These are phyloP conservation scores for Nepenthes gracilis DNA, from an alignment of 148 eudicot species.

Conservation along the genomic window DNA sequence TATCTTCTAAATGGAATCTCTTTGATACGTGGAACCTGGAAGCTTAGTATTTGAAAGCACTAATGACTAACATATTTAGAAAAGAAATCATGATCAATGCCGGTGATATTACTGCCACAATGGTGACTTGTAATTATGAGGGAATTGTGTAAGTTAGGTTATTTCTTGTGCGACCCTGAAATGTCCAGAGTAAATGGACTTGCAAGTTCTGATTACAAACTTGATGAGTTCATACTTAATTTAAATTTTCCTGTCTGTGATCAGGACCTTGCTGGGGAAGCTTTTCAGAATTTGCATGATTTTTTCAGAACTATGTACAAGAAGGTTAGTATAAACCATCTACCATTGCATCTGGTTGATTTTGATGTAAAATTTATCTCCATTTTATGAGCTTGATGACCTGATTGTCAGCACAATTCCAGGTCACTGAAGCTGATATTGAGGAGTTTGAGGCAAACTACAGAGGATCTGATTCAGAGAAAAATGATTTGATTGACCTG, in stretches of 20 bases:
- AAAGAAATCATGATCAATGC: too few relatives aligned
- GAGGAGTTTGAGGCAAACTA: conserved; percentile 97
- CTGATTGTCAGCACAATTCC: conserved; percentile 1
- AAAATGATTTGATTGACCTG: conserved; percentile 65
- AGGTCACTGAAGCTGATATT: conserved; percentile 90
- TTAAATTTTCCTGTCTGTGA: not conserved
- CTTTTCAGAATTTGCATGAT: conserved; percentile 48
- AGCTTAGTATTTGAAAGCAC: not conserved
- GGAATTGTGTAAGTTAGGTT: too few relatives aligned
- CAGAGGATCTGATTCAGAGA: conserved; percentile 93
- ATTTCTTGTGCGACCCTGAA: too few relatives aligned
- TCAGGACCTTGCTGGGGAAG: conserved; percentile 84
- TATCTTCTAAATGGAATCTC: too few relatives aligned
- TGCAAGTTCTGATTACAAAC: not conserved
- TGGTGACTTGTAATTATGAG: too few relatives aligned
- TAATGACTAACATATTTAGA: not conserved
- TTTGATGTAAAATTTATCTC: not conserved
- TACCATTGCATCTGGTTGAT: not conserved
- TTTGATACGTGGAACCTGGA: not conserved
- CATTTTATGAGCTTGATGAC: not conserved
- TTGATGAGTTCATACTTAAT: not conserved
- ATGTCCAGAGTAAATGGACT: not conserved
- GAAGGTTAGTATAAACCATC: conserved; percentile 34
- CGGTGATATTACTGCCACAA: too few relatives aligned
- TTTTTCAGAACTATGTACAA: conserved; percentile 73